A percentile compares a stretch with the other conserved stretches of the same genome.
Conservation (phyloP, 345 rosid species). For the Euphorbia peplus region DNA sequence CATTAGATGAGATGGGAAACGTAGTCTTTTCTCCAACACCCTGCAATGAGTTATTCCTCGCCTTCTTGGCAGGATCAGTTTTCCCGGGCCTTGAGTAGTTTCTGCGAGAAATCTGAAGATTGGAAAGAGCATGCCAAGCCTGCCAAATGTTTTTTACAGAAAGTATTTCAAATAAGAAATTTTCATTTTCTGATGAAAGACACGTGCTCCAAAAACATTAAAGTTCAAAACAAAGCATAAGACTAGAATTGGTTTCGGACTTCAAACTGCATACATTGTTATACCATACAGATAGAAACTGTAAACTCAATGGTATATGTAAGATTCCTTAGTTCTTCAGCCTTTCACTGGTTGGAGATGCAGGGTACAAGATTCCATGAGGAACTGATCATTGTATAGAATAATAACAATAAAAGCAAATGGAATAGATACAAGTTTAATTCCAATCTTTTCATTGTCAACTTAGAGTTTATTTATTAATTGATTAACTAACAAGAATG, state of each 20-base stretch:
- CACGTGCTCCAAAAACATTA: not conserved
- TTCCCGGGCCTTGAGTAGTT: slow-evolving; percentile 69
- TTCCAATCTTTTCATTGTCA: not conserved
- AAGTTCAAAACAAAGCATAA: not conserved
- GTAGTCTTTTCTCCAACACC: slow-evolving; percentile 38
- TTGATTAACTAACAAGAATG: not conserved
- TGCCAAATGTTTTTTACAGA: slow-evolving; percentile 36
- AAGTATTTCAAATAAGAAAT: slow-evolving; percentile 1
- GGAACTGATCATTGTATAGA: not conserved
- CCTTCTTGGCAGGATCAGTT: slow-evolving; percentile 46
- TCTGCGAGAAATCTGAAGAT: slow-evolving; percentile 51
- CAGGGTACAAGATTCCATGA: not conserved
- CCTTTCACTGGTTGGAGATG: not conserved
- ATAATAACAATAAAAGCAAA: not conserved
- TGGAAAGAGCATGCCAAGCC: slow-evolving; percentile 90
- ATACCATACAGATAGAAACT: not conserved
- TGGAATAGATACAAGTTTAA: too few relatives aligned
- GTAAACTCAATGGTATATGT: not conserved
- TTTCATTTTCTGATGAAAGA: slow-evolving; percentile 7
- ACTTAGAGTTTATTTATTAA: not conserved
- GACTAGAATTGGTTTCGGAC: not conserved
- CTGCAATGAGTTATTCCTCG: slow-evolving; percentile 25
- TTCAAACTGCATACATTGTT: not conserved
- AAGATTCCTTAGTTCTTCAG: not conserved
- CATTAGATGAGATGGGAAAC: slow-evolving; percentile 29